phyloP scores from a whole-genome alignment of 805 yeast species.

The Candida nitratophila region DNA sequence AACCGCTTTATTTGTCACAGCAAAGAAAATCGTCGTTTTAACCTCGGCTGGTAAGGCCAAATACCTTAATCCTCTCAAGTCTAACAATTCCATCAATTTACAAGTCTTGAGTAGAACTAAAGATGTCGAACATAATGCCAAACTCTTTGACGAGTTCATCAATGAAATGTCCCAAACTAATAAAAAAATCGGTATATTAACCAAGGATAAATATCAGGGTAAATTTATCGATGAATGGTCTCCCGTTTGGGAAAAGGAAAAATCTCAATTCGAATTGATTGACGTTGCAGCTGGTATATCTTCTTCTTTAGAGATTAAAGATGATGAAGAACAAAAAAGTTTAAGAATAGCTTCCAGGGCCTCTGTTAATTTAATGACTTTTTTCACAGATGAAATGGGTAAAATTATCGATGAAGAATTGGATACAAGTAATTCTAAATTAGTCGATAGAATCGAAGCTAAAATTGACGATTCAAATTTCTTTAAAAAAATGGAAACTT shows the following conservation, averaged over 20 bases:
- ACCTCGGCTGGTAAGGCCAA: conserved; percentile 84
- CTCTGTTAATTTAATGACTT: conserved; percentile 71
- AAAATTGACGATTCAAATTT: conserved; percentile 76
- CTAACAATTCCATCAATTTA: conserved; percentile 31
- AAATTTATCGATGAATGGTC: conserved; percentile 82
- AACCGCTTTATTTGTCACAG: conserved; percentile 62
- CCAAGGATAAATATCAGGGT: conserved; percentile 76
- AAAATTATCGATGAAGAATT: conserved; percentile 80
- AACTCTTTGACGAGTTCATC: conserved; percentile 53
- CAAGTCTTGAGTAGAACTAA: conserved; percentile 72
- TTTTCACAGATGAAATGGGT: conserved; percentile 83
- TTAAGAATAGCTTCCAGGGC: conserved; percentile 69
- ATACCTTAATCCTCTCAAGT: conserved; percentile 55
- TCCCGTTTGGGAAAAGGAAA: conserved; percentile 26
- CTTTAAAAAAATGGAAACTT: conserved; percentile 41
- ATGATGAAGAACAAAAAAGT: conserved; percentile 63
- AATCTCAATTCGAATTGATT: conserved; percentile 30
- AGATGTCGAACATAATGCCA: conserved; percentile 69
- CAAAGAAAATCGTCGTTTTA: conserved; percentile 52
- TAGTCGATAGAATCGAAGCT: conserved; percentile 71
- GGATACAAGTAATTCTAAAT: conserved; percentile 61
- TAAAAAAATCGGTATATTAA: conserved; percentile 55
- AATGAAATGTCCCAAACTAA: conserved; percentile 34
- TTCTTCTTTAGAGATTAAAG: conserved; percentile 64
- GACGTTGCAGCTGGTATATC: conserved; percentile 52